phyloP scores from a whole-genome alignment of 805 yeast genomes.

The Schwanniomyces yamadae region DNA sequence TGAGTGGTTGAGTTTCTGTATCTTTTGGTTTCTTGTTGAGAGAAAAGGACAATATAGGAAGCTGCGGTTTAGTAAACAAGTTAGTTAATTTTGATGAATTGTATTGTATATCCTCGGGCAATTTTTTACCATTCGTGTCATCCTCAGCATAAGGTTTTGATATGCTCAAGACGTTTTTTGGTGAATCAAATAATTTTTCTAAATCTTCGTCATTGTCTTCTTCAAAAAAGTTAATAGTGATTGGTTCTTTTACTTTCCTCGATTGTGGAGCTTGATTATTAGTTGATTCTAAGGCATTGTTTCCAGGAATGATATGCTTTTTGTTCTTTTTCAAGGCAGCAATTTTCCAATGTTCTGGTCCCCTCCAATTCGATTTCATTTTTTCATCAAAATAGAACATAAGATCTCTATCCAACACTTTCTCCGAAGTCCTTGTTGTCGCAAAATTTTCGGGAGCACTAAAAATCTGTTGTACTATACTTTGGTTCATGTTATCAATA shows the following conservation, averaged over 20 bases:
- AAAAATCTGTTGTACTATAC: constrained; percentile 6
- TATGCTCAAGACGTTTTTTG: constrained; percentile 19
- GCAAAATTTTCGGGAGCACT: constrained; percentile 1
- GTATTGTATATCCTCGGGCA: constrained; percentile 76
- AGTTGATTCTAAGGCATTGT: constrained; percentile 1
- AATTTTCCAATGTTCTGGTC: constrained; percentile 90
- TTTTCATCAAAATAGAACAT: constrained; percentile 81
- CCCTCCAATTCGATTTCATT: constrained; percentile 77
- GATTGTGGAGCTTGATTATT: constrained; percentile 6
- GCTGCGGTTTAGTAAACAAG: constrained; percentile 66
- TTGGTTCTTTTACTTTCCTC: constrained; percentile 17
- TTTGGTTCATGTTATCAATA: constrained; percentile 7
- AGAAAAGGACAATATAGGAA: constrained; percentile 32
- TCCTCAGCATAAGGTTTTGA: constrained; percentile 8
- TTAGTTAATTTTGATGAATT: constrained; percentile 65
- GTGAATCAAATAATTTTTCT: constrained; percentile 34
- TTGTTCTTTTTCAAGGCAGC: constrained; percentile 51
- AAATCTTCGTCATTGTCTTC: constrained; percentile 29
- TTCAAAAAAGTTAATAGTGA: constrained; percentile 30
- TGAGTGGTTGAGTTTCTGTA: constrained; percentile 27
- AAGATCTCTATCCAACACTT: constrained; percentile 50
- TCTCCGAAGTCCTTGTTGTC: constrained; percentile 2
- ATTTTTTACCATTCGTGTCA: constrained; percentile 31
- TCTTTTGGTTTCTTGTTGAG: constrained; percentile 18
- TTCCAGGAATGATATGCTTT: constrained; percentile 13